Evolutionary conservation across 371 early-diverging fungal genomes (phyloP).

Genomic region (Mucor circinelloides): DNA sequence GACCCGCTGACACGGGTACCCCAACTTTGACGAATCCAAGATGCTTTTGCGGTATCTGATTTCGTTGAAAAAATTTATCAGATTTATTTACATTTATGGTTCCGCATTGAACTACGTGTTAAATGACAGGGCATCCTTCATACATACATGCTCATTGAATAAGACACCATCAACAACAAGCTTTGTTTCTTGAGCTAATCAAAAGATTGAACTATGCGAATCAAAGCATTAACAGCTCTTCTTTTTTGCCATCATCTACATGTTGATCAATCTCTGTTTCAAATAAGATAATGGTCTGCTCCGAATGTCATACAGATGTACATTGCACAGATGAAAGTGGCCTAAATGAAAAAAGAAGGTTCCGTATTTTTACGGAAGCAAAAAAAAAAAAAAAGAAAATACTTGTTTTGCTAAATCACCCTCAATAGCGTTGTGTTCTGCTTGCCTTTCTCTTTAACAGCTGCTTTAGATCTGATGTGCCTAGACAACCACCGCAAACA

Average conservation of each 20-base stretch:
- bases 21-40: background rate
- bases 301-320: background rate
- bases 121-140: too few relatives aligned
- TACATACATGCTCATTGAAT: background rate
- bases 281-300: background rate
- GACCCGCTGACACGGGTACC: conserved; percentile 14
- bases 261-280: background rate
- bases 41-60: conserved; percentile 10
- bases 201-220: too few relatives aligned
- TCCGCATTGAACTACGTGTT: background rate
- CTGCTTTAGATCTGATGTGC: background rate
- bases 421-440: background rate
- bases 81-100: background rate
- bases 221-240: too few relatives aligned
- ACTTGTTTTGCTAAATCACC: background rate
- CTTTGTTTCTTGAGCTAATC: background rate
- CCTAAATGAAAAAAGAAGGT: background rate
- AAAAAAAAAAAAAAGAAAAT: background rate
- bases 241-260: background rate
- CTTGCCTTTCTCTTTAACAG: background rate
- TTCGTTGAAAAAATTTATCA: conserved; percentile 1
- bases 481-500: too few relatives aligned
- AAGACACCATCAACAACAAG: background rate
- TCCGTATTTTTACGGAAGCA: conserved; percentile 3
- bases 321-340: background rate